Conservation (phyloP, 768 basidiomycete species). For the Infundibulicybe gibba region DNA sequence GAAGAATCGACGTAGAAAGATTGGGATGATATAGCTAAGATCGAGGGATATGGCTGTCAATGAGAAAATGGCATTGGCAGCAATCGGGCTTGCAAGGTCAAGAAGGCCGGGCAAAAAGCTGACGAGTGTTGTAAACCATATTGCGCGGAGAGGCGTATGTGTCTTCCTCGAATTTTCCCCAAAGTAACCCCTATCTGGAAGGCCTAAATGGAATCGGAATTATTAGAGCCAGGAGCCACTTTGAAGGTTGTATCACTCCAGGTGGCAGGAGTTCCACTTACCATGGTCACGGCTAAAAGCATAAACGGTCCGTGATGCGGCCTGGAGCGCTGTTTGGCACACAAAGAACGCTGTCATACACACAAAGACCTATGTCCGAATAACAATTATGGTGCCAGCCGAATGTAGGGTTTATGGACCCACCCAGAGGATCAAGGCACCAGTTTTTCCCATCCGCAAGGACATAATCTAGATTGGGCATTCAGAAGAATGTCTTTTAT, state of each 20-base stretch:
- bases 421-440: slow-evolving; percentile 78
- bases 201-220: slow-evolving; percentile 31
- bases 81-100: slow-evolving; percentile 72
- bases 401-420: not conserved
- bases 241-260: not conserved
- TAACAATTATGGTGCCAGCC: not conserved
- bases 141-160: slow-evolving; percentile 72
- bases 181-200: slow-evolving; percentile 79
- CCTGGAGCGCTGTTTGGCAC: slow-evolving; percentile 77
- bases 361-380: slow-evolving; percentile 49
- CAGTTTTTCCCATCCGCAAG: slow-evolving; percentile 71
- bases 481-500: not conserved
- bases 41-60: slow-evolving; percentile 79
- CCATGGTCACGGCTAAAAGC: slow-evolving; percentile 83
- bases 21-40: slow-evolving; percentile 79
- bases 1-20: slow-evolving; percentile 67
- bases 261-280: slow-evolving; percentile 16
- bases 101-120: slow-evolving; percentile 70
- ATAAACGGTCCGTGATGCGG: slow-evolving; percentile 76
- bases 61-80: slow-evolving; percentile 80
- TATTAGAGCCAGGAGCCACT: not conserved
- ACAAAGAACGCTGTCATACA: slow-evolving; percentile 89
- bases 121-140: slow-evolving; percentile 68
- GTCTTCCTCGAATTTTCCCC: slow-evolving; percentile 61
- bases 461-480: slow-evolving; percentile 57